Evolutionary conservation across 2,329 filamentous ascomycete species (phyloP).

Genomic region (Beauveria australis): DNA sequence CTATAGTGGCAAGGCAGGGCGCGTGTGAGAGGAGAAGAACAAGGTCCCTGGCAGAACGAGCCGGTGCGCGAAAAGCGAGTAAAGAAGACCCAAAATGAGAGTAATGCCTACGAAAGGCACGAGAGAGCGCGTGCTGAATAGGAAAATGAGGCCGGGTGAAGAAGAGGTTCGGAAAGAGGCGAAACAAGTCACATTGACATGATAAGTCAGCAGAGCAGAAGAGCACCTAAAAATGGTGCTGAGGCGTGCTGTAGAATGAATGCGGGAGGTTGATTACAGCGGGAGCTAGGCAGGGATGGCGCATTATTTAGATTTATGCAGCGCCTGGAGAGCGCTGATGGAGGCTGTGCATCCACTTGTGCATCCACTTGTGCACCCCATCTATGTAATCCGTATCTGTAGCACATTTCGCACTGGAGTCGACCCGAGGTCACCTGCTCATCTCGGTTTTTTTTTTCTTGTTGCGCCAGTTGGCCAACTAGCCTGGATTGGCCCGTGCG

Average conservation of each 20-base stretch:
- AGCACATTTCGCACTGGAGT: background rate
- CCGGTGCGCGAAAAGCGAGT: background rate
- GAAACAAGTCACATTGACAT: conserved; percentile 8
- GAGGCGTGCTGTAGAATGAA: background rate
- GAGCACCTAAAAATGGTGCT: background rate
- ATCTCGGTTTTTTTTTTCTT: conserved; percentile 1
- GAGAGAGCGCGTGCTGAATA: background rate
- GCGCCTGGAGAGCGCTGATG: background rate
- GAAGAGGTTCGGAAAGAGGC: background rate
- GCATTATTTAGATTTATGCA: background rate
- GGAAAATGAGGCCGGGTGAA: background rate
- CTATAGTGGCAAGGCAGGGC: background rate
- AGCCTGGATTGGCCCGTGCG: background rate
- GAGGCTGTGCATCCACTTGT: background rate
- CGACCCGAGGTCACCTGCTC: conserved; percentile 9
- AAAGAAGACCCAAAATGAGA: conserved; percentile 1
- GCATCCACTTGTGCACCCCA: no score
- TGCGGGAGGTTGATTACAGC: background rate
- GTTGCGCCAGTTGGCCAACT: background rate
- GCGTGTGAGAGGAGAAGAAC: background rate
- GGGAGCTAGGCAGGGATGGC: background rate
- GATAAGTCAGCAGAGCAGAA: conserved; percentile 11
- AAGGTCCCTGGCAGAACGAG: background rate
- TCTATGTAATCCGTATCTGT: no score
- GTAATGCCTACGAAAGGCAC: conserved; percentile 5